Evolutionary conservation across 2,329 filamentous ascomycete species (phyloP), one percentile per base, ranked within the genome.

Genomic region (Sporothrix euskadiensis): DNA sequence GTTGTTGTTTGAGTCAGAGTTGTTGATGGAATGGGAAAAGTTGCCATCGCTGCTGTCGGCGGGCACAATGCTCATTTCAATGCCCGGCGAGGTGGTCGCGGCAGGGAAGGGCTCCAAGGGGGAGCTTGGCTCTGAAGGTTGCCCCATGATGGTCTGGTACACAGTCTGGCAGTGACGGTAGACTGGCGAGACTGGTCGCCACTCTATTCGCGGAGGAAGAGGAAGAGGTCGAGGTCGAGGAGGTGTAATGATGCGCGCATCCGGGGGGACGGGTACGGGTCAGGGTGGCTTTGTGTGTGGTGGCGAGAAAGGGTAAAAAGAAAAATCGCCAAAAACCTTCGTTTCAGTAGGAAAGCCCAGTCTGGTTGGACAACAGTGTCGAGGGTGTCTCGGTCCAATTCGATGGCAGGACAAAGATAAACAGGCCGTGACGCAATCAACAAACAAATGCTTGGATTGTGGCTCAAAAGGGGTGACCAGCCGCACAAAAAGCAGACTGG

Each of bases 131-230:
- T 66, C 49, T 39, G 75, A 66, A 52, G 73, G 69, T 69, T 73
- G 74, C 73, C 73, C 75, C 72, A 66, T 73, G 66, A 66, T 73
- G 66, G 52, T 35, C 35, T 35, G 35, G 35, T 26, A 26, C 26
- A 26, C 26, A 26, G 26, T 26, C 26, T 26, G 26, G 2, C 26
- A 26, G 26, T 26, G 26, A 26, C 26, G 26, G 2, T 35, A 5
- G 2, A 35, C 35, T 35, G 35, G 35, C 35, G 35, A 35, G 35
- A 35, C 35, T 35, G 35, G 35, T 66, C 35, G 71, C 68, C 68
- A 71, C 68, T 71, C 16, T 69, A 9, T 5, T 35, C 2, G 35
- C 1, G 8, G 9, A 41, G 26, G 47, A 10, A 49, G n/a, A 39
- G 26, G 26, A 26, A 26, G 26, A 26, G 26, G 26, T 26, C 2